These are phyloP conservation scores for Fonsecaea erecta DNA, from an alignment of 2,329 filamentous ascomycete genomes.

Conservation along the genomic window DNA sequence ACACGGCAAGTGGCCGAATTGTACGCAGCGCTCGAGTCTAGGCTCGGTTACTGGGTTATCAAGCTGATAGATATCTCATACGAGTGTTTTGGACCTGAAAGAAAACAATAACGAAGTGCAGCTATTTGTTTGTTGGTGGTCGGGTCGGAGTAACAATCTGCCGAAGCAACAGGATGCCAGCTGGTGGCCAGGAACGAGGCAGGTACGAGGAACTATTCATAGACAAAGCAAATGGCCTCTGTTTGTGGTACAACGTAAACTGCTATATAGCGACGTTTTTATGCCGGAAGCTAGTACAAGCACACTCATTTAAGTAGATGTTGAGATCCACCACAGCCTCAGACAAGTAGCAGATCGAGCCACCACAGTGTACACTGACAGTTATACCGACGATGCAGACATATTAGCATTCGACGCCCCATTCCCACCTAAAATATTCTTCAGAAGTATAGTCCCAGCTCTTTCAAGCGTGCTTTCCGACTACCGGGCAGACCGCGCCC, in stretches of 20 bases:
- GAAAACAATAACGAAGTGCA: neutral
- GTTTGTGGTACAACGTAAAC: neutral
- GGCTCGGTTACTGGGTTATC: neutral
- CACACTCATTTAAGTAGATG: neutral
- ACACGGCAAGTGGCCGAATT: neutral
- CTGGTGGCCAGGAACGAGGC: too few species aligned
- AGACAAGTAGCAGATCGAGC: neutral
- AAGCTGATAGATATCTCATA: neutral
- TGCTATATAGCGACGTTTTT: neutral
- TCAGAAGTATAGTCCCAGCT: neutral
- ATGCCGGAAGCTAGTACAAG: neutral
- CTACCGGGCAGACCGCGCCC: conserved; percentile 36
- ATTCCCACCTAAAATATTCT: neutral
- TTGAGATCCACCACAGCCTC: neutral
- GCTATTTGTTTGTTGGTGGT: neutral
- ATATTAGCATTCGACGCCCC: neutral
- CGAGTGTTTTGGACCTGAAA: neutral
- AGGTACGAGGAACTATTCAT: neutral
- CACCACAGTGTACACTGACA: neutral
- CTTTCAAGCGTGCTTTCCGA: conserved; percentile 19
- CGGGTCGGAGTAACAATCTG: neutral
- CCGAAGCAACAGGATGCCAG: neutral
- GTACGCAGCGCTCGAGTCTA: neutral
- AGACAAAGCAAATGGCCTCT: neutral
- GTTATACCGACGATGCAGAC: neutral